Evolutionary conservation across 1,139 yeast genomes (phyloP).

Genomic region (Pneumocystis wakefieldiae): DNA sequence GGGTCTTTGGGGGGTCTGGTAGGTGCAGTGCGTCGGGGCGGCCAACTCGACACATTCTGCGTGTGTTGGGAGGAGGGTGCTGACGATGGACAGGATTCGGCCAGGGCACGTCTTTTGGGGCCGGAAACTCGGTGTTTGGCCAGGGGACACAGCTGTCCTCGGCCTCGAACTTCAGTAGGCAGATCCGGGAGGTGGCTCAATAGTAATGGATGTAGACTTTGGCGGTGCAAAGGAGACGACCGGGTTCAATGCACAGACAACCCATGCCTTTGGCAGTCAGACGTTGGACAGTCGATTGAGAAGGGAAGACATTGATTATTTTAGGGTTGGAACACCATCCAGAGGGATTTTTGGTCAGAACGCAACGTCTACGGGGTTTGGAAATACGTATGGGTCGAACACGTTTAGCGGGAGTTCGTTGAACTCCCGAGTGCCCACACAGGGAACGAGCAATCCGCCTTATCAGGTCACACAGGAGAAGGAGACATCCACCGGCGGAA

Average conservation of each 20-base stretch:
- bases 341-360: neutral
- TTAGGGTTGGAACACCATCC: neutral
- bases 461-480: conserved; percentile 54
- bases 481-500: conserved; percentile 35
- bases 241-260: neutral
- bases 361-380: conserved; percentile 5
- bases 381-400: conserved; percentile 8
- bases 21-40: neutral
- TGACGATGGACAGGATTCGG: neutral
- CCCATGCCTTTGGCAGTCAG: neutral
- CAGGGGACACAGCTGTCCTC: neutral
- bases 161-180: neutral
- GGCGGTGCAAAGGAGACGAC: neutral
- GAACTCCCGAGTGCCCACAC: conserved; percentile 11
- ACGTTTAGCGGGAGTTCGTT: conserved; percentile 10
- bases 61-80: neutral
- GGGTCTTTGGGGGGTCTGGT: neutral
- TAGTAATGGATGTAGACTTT: neutral
- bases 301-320: neutral
- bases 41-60: no score
- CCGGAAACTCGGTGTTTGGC: neutral
- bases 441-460: conserved; percentile 18
- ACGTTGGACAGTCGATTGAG: neutral
- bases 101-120: neutral
- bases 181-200: no score